These are phyloP conservation scores for Hypsizygus marmoreus DNA, from an alignment of 768 basidiomycete species.

Conservation along the genomic window DNA sequence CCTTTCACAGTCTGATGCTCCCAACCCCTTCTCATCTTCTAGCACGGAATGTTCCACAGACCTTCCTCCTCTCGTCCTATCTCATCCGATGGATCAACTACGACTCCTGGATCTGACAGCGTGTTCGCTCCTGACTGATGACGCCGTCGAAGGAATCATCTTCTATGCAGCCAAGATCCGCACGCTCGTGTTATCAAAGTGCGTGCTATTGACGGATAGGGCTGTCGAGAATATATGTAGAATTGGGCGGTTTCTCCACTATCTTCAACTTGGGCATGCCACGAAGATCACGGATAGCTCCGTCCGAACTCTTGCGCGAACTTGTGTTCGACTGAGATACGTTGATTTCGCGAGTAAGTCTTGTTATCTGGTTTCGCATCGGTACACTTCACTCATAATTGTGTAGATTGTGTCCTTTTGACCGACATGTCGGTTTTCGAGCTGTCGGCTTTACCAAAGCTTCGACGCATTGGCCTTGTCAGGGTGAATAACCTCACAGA, in stretches of 20 bases:
- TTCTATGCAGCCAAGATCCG: slow-evolving; percentile 81
- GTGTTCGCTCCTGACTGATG: slow-evolving; percentile 79
- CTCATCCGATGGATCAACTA: slow-evolving; percentile 75
- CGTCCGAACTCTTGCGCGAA: slow-evolving; percentile 78
- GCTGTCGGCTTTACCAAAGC: slow-evolving; percentile 81
- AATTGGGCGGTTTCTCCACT: slow-evolving; percentile 91
- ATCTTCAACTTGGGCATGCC: slow-evolving; percentile 94
- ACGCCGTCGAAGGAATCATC: slow-evolving; percentile 81
- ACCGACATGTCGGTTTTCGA: slow-evolving; percentile 96
- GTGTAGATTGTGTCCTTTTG: slow-evolving; percentile 75
- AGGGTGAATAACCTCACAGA: slow-evolving; percentile 93
- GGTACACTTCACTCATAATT: slow-evolving; percentile 7
- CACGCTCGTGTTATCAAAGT: slow-evolving; percentile 87
- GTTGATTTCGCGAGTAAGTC: slow-evolving; percentile 93
- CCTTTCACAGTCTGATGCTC: slow-evolving; percentile 31
- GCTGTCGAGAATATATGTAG: slow-evolving; percentile 82
- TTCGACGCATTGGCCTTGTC: slow-evolving; percentile 93
- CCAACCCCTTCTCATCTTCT: slow-evolving; percentile 46
- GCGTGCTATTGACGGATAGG: slow-evolving; percentile 73
- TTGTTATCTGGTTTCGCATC: too few species aligned
- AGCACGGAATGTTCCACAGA: slow-evolving; percentile 37
- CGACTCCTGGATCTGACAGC: slow-evolving; percentile 93
- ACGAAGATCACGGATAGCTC: slow-evolving; percentile 87
- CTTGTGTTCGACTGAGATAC: slow-evolving; percentile 89
- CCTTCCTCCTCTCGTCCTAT: slow-evolving; percentile 66